Percentiles rank a stretch among this genome's conserved stretches.
Conservation (phyloP, 306 rosid genomes). For the Cicer judaicum region DNA sequence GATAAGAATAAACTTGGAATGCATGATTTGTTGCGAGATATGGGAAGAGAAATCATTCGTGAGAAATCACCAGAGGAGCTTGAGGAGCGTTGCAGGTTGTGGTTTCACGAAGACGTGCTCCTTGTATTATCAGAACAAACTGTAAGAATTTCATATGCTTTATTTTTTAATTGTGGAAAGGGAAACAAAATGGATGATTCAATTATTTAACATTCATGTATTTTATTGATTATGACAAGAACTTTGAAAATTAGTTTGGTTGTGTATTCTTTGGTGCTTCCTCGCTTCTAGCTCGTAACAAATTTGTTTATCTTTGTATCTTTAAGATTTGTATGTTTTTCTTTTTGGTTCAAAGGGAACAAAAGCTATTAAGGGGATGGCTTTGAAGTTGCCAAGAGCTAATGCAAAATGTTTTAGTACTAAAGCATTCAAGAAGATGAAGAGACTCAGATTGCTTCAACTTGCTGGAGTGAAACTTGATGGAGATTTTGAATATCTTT, state of each 20-base stretch:
- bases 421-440: slow-evolving; percentile 16
- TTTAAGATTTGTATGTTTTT: no score
- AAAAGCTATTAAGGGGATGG: slow-evolving; percentile 33
- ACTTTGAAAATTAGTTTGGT: neutral
- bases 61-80: neutral
- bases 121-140: neutral
- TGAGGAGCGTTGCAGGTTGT: neutral
- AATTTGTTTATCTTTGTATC: no score
- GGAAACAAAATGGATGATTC: no score
- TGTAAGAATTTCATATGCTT: neutral
- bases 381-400: neutral
- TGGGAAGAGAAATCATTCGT: neutral
- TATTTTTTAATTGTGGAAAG: neutral
- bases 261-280: neutral
- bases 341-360: slow-evolving; percentile 12
- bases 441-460: slow-evolving; percentile 32
- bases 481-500: slow-evolving; percentile 24
- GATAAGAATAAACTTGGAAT: neutral
- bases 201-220: no score
- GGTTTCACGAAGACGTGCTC: neutral
- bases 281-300: no score
- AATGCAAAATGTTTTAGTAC: neutral
- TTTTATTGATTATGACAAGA: neutral
- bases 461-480: slow-evolving; percentile 16
- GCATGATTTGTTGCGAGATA: no score